Evolutionary conservation across 2,329 filamentous ascomycete species (phyloP).

Genomic region (Cladosporium sp.): DNA sequence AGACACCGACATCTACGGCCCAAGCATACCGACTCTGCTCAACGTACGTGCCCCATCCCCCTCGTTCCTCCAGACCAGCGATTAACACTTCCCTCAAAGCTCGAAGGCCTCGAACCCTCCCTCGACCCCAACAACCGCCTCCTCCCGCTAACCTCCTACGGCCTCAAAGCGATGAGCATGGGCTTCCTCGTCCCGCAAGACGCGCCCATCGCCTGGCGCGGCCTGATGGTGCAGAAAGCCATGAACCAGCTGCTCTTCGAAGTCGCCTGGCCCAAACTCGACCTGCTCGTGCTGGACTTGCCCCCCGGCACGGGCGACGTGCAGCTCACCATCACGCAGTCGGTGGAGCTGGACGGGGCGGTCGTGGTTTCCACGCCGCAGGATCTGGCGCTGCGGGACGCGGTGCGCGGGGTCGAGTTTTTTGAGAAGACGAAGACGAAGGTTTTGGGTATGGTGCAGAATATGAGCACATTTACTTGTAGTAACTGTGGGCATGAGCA

Average conservation of each 20-base stretch:
- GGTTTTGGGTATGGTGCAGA: constrained; percentile 82
- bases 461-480: constrained; percentile 83
- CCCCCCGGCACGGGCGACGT: constrained; percentile 95
- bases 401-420: constrained; percentile 87
- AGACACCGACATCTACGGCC: constrained; percentile 95
- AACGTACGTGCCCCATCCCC: constrained; percentile 57
- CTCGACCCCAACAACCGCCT: constrained; percentile 61
- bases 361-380: constrained; percentile 93
- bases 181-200: constrained; percentile 80
- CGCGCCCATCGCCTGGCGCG: constrained; percentile 88
- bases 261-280: constrained; percentile 87
- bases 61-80: not conserved
- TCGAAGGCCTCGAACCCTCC: constrained; percentile 31
- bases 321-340: constrained; percentile 94
- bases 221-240: constrained; percentile 96
- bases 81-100: constrained; percentile 14
- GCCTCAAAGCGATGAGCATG: constrained; percentile 98
- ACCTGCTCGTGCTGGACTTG: constrained; percentile 84
- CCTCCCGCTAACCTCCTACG: constrained; percentile 86
- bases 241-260: constrained; percentile 93
- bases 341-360: constrained; percentile 81
- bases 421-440: constrained; percentile 81
- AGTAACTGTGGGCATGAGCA: constrained; percentile 49
- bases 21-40: constrained; percentile 86
- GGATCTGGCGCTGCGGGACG: constrained; percentile 86